phyloP scores from a whole-genome alignment of 129 eudicot genomes.

The Apium graveolens region DNA sequence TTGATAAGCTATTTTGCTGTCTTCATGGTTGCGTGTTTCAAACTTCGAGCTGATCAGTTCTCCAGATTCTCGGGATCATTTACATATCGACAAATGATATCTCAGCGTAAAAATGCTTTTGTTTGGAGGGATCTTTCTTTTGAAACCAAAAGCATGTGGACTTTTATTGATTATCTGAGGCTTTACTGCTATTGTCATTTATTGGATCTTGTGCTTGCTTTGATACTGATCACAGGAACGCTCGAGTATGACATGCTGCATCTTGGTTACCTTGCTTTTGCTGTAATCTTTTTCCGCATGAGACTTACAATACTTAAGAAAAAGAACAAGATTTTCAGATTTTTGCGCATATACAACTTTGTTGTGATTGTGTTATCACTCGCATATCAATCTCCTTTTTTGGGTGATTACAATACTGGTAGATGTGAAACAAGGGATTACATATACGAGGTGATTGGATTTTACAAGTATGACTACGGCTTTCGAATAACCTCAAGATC shows the following conservation, averaged over 20 bases:
- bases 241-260: slow-evolving; percentile 91
- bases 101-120: slow-evolving; percentile 77
- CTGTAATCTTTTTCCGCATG: slow-evolving; percentile 74
- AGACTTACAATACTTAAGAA: slow-evolving; percentile 82
- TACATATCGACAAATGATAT: slow-evolving; percentile 81
- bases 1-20: slow-evolving; percentile 75
- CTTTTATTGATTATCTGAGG: slow-evolving; percentile 82
- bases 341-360: slow-evolving; percentile 86
- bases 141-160: slow-evolving; percentile 99
- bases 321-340: slow-evolving; percentile 85
- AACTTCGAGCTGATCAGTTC: slow-evolving; percentile 84
- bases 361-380: slow-evolving; percentile 85
- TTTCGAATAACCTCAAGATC: slow-evolving; percentile 95
- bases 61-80: slow-evolving; percentile 65
- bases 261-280: slow-evolving; percentile 96
- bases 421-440: slow-evolving; percentile 82
- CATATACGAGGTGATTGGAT: slow-evolving; percentile 80
- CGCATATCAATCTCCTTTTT: slow-evolving; percentile 90
- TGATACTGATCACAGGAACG: slow-evolving; percentile 85
- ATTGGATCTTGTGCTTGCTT: slow-evolving; percentile 85
- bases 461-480: slow-evolving; percentile 88
- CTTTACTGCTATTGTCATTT: slow-evolving; percentile 97
- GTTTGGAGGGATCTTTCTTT: slow-evolving; percentile 97
- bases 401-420: slow-evolving; percentile 65
- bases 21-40: slow-evolving; percentile 83